phyloP scores from a whole-genome alignment of 2,329 filamentous ascomycete genomes.

The Tolypocladium paradoxum region DNA sequence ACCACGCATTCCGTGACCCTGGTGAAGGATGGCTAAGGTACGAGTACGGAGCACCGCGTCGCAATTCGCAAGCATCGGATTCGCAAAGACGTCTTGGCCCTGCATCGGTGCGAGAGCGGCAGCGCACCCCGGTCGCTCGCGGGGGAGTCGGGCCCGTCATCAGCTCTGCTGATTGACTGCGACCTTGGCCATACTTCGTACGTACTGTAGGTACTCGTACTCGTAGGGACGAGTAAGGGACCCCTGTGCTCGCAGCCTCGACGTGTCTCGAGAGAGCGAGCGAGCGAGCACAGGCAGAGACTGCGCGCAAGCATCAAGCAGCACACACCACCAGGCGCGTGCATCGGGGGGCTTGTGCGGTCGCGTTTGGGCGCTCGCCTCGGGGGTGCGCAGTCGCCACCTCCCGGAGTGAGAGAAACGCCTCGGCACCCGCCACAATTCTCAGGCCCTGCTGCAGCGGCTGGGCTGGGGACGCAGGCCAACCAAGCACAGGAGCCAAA shows the following conservation, averaged over 20 bases:
- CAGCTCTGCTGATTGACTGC: not conserved
- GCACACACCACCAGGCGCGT: not conserved
- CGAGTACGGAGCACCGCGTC: too few species aligned
- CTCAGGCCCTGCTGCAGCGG: conserved; percentile 5
- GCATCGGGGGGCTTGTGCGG: not conserved
- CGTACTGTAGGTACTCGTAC: too few species aligned
- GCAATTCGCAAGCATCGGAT: too few species aligned
- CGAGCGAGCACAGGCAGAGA: too few species aligned
- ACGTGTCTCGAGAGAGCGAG: too few species aligned
- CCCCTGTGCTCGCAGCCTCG: not conserved
- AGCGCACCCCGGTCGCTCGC: conserved; percentile 1
- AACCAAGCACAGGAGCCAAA: not conserved
- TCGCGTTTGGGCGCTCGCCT: not conserved
- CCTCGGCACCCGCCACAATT: conserved; percentile 16
- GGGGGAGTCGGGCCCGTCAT: conserved; percentile 3
- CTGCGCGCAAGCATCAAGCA: not conserved
- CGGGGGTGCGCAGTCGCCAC: not conserved
- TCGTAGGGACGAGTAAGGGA: not conserved
- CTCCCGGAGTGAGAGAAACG: not conserved
- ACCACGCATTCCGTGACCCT: not conserved
- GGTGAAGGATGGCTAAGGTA: too few species aligned
- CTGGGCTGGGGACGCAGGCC: not conserved
- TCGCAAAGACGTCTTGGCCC: not conserved
- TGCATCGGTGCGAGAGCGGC: conserved; percentile 2
- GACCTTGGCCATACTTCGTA: too few species aligned